A percentile compares a stretch with the other conserved stretches of the same genome.
These are phyloP conservation scores for Camellia oleifera DNA, from an alignment of 179 eudicot species.

Conservation along the genomic window DNA sequence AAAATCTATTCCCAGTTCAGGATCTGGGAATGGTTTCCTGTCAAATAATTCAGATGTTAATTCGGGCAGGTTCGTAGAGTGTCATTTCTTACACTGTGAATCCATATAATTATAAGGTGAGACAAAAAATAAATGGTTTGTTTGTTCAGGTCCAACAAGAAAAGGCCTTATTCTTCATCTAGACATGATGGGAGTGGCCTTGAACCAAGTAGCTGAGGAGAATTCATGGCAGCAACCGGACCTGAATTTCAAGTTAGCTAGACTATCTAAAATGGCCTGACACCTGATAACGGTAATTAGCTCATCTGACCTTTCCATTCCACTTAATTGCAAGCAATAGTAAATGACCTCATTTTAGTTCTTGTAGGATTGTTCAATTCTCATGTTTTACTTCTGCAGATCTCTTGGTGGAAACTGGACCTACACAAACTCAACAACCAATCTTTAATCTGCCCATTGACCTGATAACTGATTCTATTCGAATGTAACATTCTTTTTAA, in stretches of 20 bases:
- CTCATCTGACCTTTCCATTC: neutral
- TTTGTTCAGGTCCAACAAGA: constrained; percentile 48
- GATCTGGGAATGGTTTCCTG: constrained; percentile 42
- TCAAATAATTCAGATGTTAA: constrained; percentile 52
- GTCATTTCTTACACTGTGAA: neutral
- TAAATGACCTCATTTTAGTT: neutral
- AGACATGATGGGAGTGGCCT: constrained; percentile 52
- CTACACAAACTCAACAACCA: constrained; percentile 70
- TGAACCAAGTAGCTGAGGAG: constrained; percentile 69
- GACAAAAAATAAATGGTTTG: neutral
- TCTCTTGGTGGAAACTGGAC: constrained; percentile 70
- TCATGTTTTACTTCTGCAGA: constrained; percentile 38
- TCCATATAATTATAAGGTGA: neutral
- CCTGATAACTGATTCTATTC: constrained; percentile 57
- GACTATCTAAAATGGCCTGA: constrained; percentile 38
- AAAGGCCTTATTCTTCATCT: constrained; percentile 59
- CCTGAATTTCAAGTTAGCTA: constrained; percentile 47
- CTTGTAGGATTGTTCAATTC: neutral
- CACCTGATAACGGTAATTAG: constrained; percentile 60
- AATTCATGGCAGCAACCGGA: constrained; percentile 39
- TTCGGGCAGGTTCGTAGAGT: constrained; percentile 60
- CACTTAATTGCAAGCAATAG: neutral
- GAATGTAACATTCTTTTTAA: constrained; percentile 34
- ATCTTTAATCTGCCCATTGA: constrained; percentile 50
- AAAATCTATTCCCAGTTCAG: constrained; percentile 63